Percentiles rank a stretch among this genome's conserved stretches.
These are phyloP conservation scores for Hirschfeldia incana DNA, from an alignment of 345 rosid genomes.

Conservation along the genomic window DNA sequence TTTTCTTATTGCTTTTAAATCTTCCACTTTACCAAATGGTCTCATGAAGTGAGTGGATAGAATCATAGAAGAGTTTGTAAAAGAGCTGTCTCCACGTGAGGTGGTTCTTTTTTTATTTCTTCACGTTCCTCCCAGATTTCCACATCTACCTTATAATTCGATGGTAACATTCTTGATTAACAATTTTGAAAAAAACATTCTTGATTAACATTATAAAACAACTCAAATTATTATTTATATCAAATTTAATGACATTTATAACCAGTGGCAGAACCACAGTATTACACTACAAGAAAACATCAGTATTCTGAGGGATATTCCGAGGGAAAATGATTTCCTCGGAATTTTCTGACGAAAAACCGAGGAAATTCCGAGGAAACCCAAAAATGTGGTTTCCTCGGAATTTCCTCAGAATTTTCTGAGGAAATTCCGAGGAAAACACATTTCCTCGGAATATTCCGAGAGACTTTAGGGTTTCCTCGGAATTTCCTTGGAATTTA, in stretches of 20 bases:
- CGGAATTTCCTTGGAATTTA: no score
- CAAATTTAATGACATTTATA: background rate
- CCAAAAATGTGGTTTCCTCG: no score
- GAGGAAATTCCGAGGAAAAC: no score
- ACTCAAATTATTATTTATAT: background rate
- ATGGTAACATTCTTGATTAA: conserved; percentile 5
- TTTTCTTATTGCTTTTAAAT: conserved; percentile 4
- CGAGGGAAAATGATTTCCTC: no score
- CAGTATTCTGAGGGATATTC: no score
- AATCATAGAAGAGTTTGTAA: conserved; percentile 11
- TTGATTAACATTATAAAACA: background rate
- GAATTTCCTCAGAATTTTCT: no score
- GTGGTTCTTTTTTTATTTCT: conserved; percentile 26
- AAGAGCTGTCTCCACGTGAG: conserved; percentile 39
- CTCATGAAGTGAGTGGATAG: conserved; percentile 30
- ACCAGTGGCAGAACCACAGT: no score
- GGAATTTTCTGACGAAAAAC: no score
- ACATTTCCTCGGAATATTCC: no score
- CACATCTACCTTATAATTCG: conserved; percentile 16
- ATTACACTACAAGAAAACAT: no score
- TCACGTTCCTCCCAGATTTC: conserved; percentile 29
- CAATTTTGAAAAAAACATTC: background rate
- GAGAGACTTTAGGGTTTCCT: no score
- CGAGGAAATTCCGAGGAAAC: no score
- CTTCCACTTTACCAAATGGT: conserved; percentile 22